Base-by-base conservation (phyloP, 768 basidiomycete genomes). In the Phaeolepiota aurea region DNA sequence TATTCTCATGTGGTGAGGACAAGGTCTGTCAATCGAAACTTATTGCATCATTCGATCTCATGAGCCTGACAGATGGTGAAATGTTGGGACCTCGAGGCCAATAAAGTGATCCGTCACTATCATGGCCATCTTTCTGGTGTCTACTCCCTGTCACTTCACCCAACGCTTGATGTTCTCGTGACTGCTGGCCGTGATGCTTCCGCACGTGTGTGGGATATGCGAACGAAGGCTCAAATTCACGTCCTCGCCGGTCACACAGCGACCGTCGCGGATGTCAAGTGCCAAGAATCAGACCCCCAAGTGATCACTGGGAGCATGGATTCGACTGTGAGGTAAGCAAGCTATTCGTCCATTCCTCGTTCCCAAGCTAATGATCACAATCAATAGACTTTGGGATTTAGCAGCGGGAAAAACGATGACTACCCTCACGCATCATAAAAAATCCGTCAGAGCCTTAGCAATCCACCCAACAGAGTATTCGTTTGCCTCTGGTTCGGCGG, bases 221-320 rank as follows among this genome's bases (percentile, higher is more conserved):
- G 96, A 28, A 94, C 93, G 21, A 94, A 97, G 55, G 87, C 92
- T 7, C 89, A 91, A 55, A 88, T 98, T 37, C 90, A 96, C 58
- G 84, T 92, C 32, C 74, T 99, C 16, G 66, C 87, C 0, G 96
- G 96, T 1, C 96, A 99, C 63, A 93, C 90, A 0, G 91, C 77
- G 15, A 99, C 96, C 0, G 84, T 99, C 33, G 90, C 93, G 3
- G 89, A 91, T 53, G 93, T 99, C 16, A 84, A 93, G 56, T 93
- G 87, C 52, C 93, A 98, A 61, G 93, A 94, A 30, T 89, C 87
- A 1, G 96, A 99, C 55, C 96, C 96, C 3, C 96, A 99, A 58
- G 87, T 99, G 45, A 93, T 99, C 49, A 96, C 94, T 0, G 94
- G 89, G 4, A 91, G 87, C 52, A 99, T 98, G 96, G 94, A 99